These are phyloP conservation scores for Gynandropsis gynandra DNA, from an alignment of 345 rosid species.

Conservation along the genomic window DNA sequence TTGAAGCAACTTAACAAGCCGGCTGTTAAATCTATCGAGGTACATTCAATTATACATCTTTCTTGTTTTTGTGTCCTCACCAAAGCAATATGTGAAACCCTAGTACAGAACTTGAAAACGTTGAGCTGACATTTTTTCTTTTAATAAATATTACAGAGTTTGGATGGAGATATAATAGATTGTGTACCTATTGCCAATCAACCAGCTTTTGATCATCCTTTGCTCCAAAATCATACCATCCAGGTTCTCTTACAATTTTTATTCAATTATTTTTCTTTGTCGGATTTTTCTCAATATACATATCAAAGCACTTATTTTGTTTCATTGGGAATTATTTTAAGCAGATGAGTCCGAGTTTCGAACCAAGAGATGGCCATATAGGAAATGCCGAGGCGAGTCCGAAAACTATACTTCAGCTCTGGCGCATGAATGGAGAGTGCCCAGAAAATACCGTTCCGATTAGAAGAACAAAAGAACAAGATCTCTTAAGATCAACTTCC, in stretches of 20 bases:
- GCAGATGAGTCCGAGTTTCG: constrained; percentile 39
- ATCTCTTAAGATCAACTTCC: constrained; percentile 40
- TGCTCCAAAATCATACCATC: constrained; percentile 44
- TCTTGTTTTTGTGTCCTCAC: no score
- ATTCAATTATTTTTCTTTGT: no score
- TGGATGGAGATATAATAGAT: constrained; percentile 48
- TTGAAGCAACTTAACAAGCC: no score
- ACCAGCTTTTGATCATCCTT: constrained; percentile 55
- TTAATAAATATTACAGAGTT: constrained; percentile 19
- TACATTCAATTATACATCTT: no score
- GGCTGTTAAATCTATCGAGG: no score
- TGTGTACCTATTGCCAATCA: constrained; percentile 40
- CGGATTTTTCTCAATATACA: no score
- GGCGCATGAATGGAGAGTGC: constrained; percentile 62
- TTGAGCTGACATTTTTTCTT: background rate
- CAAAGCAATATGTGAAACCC: background rate
- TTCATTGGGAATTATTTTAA: no score
- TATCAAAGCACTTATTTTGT: no score
- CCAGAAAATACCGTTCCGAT: constrained; percentile 71
- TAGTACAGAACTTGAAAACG: background rate
- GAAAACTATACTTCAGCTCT: constrained; percentile 32
- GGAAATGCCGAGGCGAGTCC: background rate
- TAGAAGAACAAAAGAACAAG: constrained; percentile 43
- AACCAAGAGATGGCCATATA: constrained; percentile 12
- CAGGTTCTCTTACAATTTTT: constrained; percentile 23